Percentiles rank a stretch among this genome's conserved stretches.
Conservation (phyloP, 1,284 basidiomycete species). For the Volvariella surrecta region DNA sequence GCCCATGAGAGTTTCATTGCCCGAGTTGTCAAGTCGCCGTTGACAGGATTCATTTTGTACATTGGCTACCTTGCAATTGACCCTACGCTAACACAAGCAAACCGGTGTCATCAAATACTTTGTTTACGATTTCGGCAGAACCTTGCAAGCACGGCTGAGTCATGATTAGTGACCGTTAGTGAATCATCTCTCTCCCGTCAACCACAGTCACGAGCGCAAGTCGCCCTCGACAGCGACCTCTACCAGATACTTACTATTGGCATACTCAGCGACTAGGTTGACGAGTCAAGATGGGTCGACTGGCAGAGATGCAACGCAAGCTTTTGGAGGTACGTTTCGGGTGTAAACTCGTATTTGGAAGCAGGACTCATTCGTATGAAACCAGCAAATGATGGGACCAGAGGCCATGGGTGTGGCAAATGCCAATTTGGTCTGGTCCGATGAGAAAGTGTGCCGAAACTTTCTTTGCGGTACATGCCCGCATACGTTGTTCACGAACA, state of each 20-base stretch:
- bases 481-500: slow-evolving; percentile 97
- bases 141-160: too few species aligned
- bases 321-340: slow-evolving; percentile 67
- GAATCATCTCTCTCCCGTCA: too few species aligned
- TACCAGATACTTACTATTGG: too few species aligned
- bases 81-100: too few species aligned
- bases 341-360: slow-evolving; percentile 5
- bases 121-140: too few species aligned
- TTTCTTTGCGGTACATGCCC: slow-evolving; percentile 98
- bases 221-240: too few species aligned
- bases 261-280: slow-evolving; percentile 4
- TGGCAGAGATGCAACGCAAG: slow-evolving; percentile 90
- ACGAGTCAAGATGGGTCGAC: slow-evolving; percentile 66
- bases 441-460: slow-evolving; percentile 99
- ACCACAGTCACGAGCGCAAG: too few species aligned
- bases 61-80: slow-evolving; percentile 5
- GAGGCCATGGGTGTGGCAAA: slow-evolving; percentile 95
- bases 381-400: slow-evolving; percentile 98
- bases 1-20: too few species aligned
- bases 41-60: slow-evolving; percentile 8
- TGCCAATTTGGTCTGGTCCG: slow-evolving; percentile 89
- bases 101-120: too few species aligned
- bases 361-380: slow-evolving; percentile 10
- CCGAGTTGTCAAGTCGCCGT: neutral
- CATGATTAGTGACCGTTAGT: too few species aligned